Conservation (phyloP, 2,329 filamentous ascomycete genomes). For the Ceratocystis albifundus region DNA sequence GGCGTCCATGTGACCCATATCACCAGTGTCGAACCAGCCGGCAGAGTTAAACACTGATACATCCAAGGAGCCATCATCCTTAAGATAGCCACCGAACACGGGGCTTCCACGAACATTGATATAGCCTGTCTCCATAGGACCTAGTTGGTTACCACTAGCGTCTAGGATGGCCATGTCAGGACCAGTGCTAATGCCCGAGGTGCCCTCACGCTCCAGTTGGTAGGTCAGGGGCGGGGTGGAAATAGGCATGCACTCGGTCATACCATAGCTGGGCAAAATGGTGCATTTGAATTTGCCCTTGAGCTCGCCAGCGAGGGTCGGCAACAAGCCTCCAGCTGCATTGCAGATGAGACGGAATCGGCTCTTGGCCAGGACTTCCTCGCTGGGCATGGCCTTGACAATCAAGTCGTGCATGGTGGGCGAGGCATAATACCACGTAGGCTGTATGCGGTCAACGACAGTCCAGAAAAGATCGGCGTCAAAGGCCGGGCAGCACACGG, state of each 20-base stretch:
- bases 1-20: constrained; percentile 41
- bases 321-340: constrained; percentile 42
- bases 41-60: constrained; percentile 36
- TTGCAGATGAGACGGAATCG: constrained; percentile 44
- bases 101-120: constrained; percentile 43
- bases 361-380: constrained; percentile 33
- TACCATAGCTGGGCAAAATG: constrained; percentile 46
- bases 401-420: constrained; percentile 47
- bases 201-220: constrained; percentile 40
- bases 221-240: constrained; percentile 45
- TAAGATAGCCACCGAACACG: constrained; percentile 41
- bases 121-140: constrained; percentile 32
- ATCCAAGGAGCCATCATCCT: constrained; percentile 34
- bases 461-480: constrained; percentile 47
- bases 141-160: constrained; percentile 28
- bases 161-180: constrained; percentile 42
- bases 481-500: constrained; percentile 43
- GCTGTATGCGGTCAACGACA: constrained; percentile 36
- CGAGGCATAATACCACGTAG: constrained; percentile 49
- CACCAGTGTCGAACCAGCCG: constrained; percentile 46
- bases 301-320: constrained; percentile 39
- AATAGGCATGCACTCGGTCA: constrained; percentile 51
- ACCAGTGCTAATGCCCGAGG: constrained; percentile 41
- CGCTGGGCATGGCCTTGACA: constrained; percentile 35
- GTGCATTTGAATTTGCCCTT: constrained; percentile 40